phyloP scores from a whole-genome alignment of 805 yeast species.

The Saccharomycopsis sp. region DNA sequence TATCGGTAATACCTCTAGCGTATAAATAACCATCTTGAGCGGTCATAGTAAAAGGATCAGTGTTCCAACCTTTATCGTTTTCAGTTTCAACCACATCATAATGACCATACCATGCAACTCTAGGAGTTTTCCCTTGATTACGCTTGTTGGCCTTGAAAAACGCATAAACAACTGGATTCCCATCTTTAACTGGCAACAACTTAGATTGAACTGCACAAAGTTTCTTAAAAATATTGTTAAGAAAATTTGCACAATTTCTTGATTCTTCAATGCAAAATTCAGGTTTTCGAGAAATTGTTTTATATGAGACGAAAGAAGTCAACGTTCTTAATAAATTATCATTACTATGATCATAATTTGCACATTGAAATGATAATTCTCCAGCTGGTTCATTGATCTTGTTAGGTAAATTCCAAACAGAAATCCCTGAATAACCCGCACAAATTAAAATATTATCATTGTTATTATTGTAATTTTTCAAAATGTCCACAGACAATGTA shows the following conservation, averaged over 20 bases:
- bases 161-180: conserved; percentile 83
- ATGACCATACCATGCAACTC: conserved; percentile 88
- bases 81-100: conserved; percentile 89
- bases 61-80: conserved; percentile 55
- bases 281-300: conserved; percentile 72
- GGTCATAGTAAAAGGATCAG: conserved; percentile 71
- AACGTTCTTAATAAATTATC: conserved; percentile 61
- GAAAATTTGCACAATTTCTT: conserved; percentile 75
- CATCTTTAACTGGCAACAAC: conserved; percentile 64
- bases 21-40: conserved; percentile 79
- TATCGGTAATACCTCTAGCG: conserved; percentile 92
- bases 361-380: neutral
- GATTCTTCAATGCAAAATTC: conserved; percentile 68
- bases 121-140: conserved; percentile 26
- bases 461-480: conserved; percentile 19
- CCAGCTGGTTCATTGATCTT: neutral
- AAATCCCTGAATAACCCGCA: conserved; percentile 20
- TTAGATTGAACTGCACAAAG: conserved; percentile 66
- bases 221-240: conserved; percentile 52
- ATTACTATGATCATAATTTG: conserved; percentile 36
- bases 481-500: conserved; percentile 19
- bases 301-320: conserved; percentile 54
- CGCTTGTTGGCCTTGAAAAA: conserved; percentile 41
- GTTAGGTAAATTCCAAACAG: conserved; percentile 20
- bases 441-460: conserved; percentile 14